Evolutionary conservation across 1,284 basidiomycete genomes (phyloP), one percentile per base, ranked within the genome.

Genomic region (Ceratobasidium sp.): DNA sequence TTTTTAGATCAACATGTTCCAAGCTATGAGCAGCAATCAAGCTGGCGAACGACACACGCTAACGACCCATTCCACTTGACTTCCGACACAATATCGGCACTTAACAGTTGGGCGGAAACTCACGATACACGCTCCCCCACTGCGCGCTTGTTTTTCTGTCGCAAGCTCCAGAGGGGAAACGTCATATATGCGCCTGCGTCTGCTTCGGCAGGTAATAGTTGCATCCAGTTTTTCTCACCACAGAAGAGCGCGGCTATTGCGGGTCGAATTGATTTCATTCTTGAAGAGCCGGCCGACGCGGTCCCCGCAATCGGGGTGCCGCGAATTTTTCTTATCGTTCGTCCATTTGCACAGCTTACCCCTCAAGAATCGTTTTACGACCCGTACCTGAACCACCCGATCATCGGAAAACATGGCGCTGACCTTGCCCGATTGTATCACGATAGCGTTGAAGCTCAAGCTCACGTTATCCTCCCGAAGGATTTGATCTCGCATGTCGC

Each of bases 241-340:
- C 59, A n/a, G n/a, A n/a, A n/a, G n/a, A n/a, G n/a, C n/a, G n/a
- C n/a, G n/a, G n/a, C n/a, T n/a, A n/a, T n/a, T n/a, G n/a, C n/a
- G n/a, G n/a, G n/a, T 15, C 28, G 59, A 13, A 62, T 62, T 15
- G 33, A 38, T 17, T 62, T 62, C 59, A 62, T 62, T 40, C 59
- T 62, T 38, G 33, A 62, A 40, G 59, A 62, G 23, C 5, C 59
- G 17, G 20, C 33, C 33, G 17, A 40, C n/a, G 17, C 20, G 13
- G 52, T 23, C 1, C 17, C 33, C 17, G 5, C 15, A 6, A 33
- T 12, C 1, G 52, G 1, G 10, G 23, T 23, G 28, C 61, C 61
- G 1, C 61, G 61, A 23, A 44, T 64, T 28, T 2, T 64, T 17
- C 12, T 64, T 13, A 13, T 64, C 44, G 61, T 64, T 44, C 61